These are phyloP conservation scores for Vinca minor DNA, from an alignment of 257 asterid genomes.

Conservation along the genomic window DNA sequence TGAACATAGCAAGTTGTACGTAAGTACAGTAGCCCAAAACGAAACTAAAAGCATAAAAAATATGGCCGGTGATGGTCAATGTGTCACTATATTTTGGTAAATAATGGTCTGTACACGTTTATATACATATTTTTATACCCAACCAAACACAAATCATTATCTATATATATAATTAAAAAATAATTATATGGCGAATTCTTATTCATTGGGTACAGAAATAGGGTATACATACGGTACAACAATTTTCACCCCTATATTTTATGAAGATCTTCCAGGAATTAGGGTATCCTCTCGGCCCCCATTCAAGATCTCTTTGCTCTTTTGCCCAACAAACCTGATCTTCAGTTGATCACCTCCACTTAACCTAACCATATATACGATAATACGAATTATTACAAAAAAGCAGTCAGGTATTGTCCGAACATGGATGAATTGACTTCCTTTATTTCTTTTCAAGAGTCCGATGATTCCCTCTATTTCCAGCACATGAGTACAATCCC, in stretches of 20 bases:
- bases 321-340: conserved; percentile 20
- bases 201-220: too few species aligned
- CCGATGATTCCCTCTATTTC: conserved; percentile 10
- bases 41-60: conserved; percentile 10
- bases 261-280: conserved; percentile 15
- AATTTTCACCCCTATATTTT: too few species aligned
- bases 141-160: too few species aligned
- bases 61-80: conserved; percentile 7
- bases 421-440: conserved; percentile 15
- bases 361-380: too few species aligned
- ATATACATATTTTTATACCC: too few species aligned
- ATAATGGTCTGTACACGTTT: too few species aligned
- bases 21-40: too few species aligned
- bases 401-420: not conserved
- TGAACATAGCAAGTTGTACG: too few species aligned
- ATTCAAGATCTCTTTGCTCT: conserved; percentile 17
- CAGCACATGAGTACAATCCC: conserved; percentile 6
- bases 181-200: too few species aligned
- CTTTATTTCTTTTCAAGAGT: conserved; percentile 8
- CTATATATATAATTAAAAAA: too few species aligned
- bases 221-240: too few species aligned
- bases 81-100: not conserved
- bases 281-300: conserved; percentile 9
- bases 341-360: not conserved
- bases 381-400: too few species aligned